Conservation (phyloP, 768 basidiomycete genomes). For the Tylopilus balloui region DNA sequence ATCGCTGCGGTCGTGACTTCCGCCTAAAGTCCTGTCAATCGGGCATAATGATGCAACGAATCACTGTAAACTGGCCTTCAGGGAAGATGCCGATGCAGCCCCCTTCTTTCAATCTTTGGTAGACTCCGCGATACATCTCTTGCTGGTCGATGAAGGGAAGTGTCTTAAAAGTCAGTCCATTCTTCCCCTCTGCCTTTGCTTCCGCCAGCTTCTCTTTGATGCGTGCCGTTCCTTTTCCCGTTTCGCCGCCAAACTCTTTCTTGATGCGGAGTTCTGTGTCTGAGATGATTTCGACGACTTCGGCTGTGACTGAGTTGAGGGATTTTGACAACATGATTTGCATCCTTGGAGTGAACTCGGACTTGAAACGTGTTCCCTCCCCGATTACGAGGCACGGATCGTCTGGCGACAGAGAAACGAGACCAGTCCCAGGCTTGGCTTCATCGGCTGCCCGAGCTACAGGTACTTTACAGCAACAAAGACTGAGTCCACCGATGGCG, state of each 20-base stretch:
- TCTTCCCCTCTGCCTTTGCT: conserved; percentile 46
- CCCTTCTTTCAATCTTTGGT: conserved; percentile 77
- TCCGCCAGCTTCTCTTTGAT: conserved; percentile 67
- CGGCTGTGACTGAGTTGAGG: conserved; percentile 69
- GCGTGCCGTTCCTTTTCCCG: conserved; percentile 63
- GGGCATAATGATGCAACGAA: not conserved
- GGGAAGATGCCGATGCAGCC: conserved; percentile 97
- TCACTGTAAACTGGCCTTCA: conserved; percentile 63
- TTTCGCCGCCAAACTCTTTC: conserved; percentile 82
- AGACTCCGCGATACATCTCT: conserved; percentile 92
- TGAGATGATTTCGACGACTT: conserved; percentile 84
- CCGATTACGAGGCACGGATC: conserved; percentile 84
- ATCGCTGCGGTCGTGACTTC: conserved; percentile 96
- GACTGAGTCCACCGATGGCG: conserved; percentile 7
- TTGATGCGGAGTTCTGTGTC: conserved; percentile 83
- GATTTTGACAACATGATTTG: conserved; percentile 86
- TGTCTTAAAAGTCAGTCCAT: conserved; percentile 74
- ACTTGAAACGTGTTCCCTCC: conserved; percentile 70
- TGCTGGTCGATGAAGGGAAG: conserved; percentile 91
- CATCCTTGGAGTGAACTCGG: conserved; percentile 70
- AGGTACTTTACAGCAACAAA: conserved; percentile 70
- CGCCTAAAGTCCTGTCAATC: conserved; percentile 51
- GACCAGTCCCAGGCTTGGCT: conserved; percentile 71
- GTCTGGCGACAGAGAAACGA: conserved; percentile 61
- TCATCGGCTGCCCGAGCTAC: conserved; percentile 89